These are phyloP conservation scores for Spatholobus suberectus DNA, from an alignment of 306 rosid species.

Conservation along the genomic window DNA sequence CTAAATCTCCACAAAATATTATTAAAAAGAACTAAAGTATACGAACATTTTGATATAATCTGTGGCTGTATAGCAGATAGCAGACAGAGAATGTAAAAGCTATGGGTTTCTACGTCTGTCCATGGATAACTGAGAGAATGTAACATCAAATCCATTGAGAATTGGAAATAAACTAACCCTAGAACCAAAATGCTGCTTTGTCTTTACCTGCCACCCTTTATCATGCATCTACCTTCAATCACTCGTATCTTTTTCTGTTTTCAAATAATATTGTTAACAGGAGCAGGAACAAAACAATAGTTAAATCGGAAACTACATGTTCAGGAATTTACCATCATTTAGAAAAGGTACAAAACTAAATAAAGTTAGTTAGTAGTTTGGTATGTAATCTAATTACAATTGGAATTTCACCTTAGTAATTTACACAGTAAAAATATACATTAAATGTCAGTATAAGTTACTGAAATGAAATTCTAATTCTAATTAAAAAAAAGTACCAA, in stretches of 20 bases:
- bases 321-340: not conserved
- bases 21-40: constrained; percentile 19
- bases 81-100: constrained; percentile 37
- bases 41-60: constrained; percentile 22
- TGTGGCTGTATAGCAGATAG: constrained; percentile 24
- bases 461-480: not conserved
- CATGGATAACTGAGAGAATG: constrained; percentile 25
- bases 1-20: constrained; percentile 32
- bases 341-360: not conserved
- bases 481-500: not conserved
- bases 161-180: constrained; percentile 27
- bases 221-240: constrained; percentile 8
- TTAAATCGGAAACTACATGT: not conserved
- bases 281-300: constrained; percentile 5
- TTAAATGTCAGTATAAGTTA: too few relatives aligned
- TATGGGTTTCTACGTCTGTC: constrained; percentile 39
- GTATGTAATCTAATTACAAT: too few relatives aligned
- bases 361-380: not conserved
- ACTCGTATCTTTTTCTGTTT: not conserved
- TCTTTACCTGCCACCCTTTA: constrained; percentile 18
- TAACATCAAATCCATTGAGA: constrained; percentile 40
- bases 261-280: constrained; percentile 3
- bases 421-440: too few relatives aligned
- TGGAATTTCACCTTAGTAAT: too few relatives aligned
- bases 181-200: constrained; percentile 27